phyloP scores from a whole-genome alignment of 73 alveolate genomes.

The Paramecium primaurelia region DNA sequence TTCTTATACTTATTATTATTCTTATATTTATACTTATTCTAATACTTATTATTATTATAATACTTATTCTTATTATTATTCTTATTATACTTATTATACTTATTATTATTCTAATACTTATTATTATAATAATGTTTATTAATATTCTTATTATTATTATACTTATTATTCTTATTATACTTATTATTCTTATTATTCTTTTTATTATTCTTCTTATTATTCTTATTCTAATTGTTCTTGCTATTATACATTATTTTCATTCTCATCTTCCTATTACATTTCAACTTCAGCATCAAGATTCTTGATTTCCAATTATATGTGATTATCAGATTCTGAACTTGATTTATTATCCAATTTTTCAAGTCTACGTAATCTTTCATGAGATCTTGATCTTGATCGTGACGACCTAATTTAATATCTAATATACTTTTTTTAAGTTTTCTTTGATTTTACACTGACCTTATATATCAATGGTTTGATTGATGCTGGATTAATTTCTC shows the following conservation, averaged over 20 bases:
- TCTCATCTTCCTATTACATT: background rate
- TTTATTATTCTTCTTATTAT: background rate
- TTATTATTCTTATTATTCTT: no score
- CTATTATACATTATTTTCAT: background rate
- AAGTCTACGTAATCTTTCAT: conserved; percentile 12
- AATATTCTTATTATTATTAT: no score
- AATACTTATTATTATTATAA: no score
- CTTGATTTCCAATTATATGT: background rate
- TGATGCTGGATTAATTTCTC: background rate
- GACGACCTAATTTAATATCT: background rate
- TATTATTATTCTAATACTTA: no score
- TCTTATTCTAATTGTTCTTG: background rate
- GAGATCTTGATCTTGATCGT: conserved; percentile 38
- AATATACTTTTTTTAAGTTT: background rate
- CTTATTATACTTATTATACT: no score
- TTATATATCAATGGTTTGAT: background rate
- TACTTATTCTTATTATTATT: no score
- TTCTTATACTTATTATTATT: no score
- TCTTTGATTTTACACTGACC: conserved; percentile 24
- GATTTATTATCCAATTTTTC: conserved; percentile 32
- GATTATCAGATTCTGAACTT: conserved; percentile 6
- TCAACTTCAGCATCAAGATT: background rate
- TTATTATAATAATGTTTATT: no score
- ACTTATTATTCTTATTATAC: no score
- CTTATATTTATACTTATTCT: no score